phyloP scores from a whole-genome alignment of 164 flowering plant genomes.

The Piper betle region DNA sequence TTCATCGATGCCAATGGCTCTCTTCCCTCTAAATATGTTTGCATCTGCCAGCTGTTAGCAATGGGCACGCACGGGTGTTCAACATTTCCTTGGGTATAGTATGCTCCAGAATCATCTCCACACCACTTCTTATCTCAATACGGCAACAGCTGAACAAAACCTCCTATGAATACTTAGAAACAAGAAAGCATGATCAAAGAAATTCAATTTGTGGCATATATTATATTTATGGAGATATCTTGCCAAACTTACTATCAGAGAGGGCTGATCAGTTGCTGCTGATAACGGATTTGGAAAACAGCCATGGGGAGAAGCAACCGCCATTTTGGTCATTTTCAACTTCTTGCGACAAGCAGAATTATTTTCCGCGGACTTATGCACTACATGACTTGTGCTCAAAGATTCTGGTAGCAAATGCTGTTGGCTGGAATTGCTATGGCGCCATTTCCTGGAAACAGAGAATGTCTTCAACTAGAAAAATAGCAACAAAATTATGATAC shows the following conservation, averaged over 20 bases:
- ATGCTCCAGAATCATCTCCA: not conserved
- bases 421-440: not conserved
- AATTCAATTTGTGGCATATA: too few species aligned
- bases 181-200: not conserved
- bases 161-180: too few species aligned
- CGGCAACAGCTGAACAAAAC: not conserved
- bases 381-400: not conserved
- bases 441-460: not conserved
- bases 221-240: too few species aligned
- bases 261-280: not conserved
- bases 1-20: not conserved
- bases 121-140: not conserved
- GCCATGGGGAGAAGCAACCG: not conserved
- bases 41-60: not conserved
- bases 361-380: not conserved
- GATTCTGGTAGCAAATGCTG: not conserved
- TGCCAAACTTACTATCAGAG: not conserved
- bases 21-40: not conserved
- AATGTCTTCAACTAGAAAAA: not conserved
- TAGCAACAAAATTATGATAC: not conserved
- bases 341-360: not conserved
- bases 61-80: not conserved
- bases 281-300: not conserved
- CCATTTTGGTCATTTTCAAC: not conserved
- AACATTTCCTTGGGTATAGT: not conserved